Conservation (phyloP, 352 stramenopile species). For the Pythium diclinum region DNA sequence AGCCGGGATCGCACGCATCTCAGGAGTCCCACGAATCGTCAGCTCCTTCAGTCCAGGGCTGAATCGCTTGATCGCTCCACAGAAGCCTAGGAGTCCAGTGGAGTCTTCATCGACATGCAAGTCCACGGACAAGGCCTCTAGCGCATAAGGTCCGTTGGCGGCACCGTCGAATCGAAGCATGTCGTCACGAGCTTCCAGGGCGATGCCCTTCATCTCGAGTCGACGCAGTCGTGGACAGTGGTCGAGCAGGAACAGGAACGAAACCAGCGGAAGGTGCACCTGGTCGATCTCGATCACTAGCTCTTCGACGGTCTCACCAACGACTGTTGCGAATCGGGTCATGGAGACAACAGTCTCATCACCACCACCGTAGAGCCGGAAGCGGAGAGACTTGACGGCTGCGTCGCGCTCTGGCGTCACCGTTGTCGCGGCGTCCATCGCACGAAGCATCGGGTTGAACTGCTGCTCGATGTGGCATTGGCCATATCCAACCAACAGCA, state of each 20-base stretch:
- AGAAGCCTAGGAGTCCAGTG: constrained; percentile 1
- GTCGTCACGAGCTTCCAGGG: background rate
- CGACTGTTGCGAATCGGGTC: background rate
- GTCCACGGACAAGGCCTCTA: background rate
- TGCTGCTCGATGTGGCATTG: constrained; percentile 13
- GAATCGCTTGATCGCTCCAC: constrained; percentile 3
- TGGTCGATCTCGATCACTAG: constrained; percentile 6
- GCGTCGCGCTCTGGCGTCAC: background rate
- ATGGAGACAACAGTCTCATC: constrained; percentile 9
- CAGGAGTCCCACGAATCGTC: background rate
- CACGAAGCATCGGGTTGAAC: constrained; percentile 1
- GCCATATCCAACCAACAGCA: constrained; percentile 12
- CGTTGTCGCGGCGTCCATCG: background rate
- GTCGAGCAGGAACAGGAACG: constrained; percentile 6
- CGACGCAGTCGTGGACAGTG: constrained; percentile 13
- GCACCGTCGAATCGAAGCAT: constrained; percentile 1
- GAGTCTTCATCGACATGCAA: background rate
- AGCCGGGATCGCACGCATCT: background rate
- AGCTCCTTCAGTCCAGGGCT: background rate
- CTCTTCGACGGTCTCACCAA: constrained; percentile 14
- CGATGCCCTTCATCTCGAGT: constrained; percentile 7
- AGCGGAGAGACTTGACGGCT: constrained; percentile 1
- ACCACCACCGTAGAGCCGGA: constrained; percentile 8
- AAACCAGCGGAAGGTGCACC: background rate
- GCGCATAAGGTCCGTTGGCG: background rate